Evolutionary conservation across 176 grass and related monocot genomes (phyloP).

Genomic region (Carex kokanica): DNA sequence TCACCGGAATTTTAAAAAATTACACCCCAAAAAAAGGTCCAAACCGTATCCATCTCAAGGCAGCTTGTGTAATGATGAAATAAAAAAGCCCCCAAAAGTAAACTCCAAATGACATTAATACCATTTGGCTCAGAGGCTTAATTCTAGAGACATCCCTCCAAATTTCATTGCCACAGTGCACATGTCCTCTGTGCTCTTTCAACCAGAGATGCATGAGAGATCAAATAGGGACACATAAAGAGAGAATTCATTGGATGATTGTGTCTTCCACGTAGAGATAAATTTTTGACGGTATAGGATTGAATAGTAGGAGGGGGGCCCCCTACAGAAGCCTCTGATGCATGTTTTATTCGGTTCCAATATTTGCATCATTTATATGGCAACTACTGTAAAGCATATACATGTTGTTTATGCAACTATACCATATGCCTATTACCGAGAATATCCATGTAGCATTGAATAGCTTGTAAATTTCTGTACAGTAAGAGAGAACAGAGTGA

Average conservation of each 20-base stretch:
- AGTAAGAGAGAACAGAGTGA: neutral
- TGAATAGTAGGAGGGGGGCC: neutral
- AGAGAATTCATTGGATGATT: conserved; percentile 4
- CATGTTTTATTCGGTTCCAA: conserved; percentile 22
- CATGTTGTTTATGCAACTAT: neutral
- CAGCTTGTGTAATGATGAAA: conserved; percentile 21
- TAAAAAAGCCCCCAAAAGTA: neutral
- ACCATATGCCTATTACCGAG: too few relatives aligned
- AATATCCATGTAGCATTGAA: neutral
- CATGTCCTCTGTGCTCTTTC: conserved; percentile 23
- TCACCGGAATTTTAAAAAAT: neutral
- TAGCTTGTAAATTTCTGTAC: neutral
- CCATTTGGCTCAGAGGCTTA: conserved; percentile 12
- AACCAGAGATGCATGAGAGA: neutral
- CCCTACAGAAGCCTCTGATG: conserved; percentile 1
- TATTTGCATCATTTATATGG: neutral
- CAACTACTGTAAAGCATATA: neutral
- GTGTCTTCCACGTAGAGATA: neutral
- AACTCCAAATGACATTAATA: conserved; percentile 31
- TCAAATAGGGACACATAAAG: neutral
- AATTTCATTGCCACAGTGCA: conserved; percentile 31
- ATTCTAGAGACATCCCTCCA: conserved; percentile 17
- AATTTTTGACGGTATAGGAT: conserved; percentile 5
- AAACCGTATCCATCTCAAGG: neutral
- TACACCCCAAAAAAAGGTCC: neutral